These are phyloP conservation scores for Coniochaeta sp. DNA, from an alignment of 2,329 filamentous ascomycete species.

Conservation along the genomic window DNA sequence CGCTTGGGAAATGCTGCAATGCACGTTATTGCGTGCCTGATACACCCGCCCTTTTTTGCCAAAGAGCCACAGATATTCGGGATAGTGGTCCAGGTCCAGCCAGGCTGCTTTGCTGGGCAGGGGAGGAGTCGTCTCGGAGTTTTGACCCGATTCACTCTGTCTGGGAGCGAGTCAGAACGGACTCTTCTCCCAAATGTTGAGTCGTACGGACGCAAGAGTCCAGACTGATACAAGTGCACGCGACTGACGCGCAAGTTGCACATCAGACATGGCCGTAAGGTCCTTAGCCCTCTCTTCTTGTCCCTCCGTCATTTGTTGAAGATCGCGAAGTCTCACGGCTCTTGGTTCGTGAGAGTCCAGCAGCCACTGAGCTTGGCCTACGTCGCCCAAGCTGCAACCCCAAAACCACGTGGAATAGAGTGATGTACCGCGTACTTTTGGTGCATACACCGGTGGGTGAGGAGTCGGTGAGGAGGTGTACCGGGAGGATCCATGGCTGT, in stretches of 20 bases:
- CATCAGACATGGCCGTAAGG: neutral
- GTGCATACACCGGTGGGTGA: too few relatives aligned
- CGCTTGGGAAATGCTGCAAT: too few relatives aligned
- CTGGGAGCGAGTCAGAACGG: neutral
- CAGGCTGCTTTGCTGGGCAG: slow-evolving; percentile 14
- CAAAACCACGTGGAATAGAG: neutral
- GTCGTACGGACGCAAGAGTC: too few relatives aligned
- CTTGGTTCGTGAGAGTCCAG: too few relatives aligned
- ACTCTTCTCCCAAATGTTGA: too few relatives aligned
- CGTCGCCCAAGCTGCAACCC: neutral
- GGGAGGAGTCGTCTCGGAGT: slow-evolving; percentile 13
- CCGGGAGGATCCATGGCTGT: neutral
- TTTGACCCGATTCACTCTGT: slow-evolving; percentile 10
- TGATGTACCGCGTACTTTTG: neutral
- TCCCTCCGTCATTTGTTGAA: too few relatives aligned
- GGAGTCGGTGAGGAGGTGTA: too few relatives aligned
- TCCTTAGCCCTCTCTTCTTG: too few relatives aligned
- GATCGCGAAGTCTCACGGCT: neutral
- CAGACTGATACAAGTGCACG: neutral
- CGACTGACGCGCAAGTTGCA: neutral
- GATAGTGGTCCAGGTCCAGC: slow-evolving; percentile 9
- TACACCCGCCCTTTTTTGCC: slow-evolving; percentile 3
- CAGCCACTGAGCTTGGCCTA: neutral
- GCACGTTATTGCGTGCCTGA: neutral
- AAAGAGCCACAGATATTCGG: slow-evolving; percentile 1